These are phyloP conservation scores for Medicago truncatula DNA, from an alignment of 306 rosid genomes.

Conservation along the genomic window DNA sequence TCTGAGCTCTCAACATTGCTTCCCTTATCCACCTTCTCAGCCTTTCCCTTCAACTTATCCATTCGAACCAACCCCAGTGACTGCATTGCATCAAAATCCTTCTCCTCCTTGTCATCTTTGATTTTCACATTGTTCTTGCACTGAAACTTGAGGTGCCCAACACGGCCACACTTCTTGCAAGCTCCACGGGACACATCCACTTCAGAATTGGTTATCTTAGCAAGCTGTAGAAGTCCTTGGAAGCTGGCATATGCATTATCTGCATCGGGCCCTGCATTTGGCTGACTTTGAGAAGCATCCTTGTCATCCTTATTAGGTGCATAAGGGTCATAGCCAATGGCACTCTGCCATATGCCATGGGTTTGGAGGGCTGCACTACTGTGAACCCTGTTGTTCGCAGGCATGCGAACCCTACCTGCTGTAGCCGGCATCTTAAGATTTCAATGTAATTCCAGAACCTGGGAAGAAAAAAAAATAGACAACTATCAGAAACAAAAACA, in stretches of 20 bases:
- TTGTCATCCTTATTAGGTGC: constrained; percentile 88
- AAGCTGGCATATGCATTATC: constrained; percentile 94
- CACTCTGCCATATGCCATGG: constrained; percentile 98
- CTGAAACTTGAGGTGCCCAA: constrained; percentile 90
- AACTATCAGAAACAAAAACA: constrained; percentile 2
- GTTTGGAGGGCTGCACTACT: constrained; percentile 99
- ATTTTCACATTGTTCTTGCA: constrained; percentile 85
- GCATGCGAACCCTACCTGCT: constrained; percentile 99
- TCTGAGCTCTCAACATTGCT: constrained; percentile 59
- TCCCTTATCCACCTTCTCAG: constrained; percentile 52
- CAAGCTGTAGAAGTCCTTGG: constrained; percentile 95
- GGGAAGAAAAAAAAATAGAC: not conserved
- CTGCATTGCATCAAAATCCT: constrained; percentile 62
- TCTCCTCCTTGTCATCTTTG: constrained; percentile 72
- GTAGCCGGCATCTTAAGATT: constrained; percentile 87
- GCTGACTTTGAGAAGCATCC: constrained; percentile 52
- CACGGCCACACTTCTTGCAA: constrained; percentile 94
- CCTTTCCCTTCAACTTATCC: constrained; percentile 66
- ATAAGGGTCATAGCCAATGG: constrained; percentile 91
- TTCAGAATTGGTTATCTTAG: constrained; percentile 77
- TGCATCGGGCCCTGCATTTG: constrained; percentile 67
- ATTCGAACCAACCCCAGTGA: constrained; percentile 62
- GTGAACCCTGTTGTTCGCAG: constrained; percentile 95
- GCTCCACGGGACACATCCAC: constrained; percentile 84
- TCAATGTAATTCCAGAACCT: constrained; percentile 39